phyloP scores from a whole-genome alignment of 2,329 filamentous ascomycete species.

The Aureobasidium pullulans region DNA sequence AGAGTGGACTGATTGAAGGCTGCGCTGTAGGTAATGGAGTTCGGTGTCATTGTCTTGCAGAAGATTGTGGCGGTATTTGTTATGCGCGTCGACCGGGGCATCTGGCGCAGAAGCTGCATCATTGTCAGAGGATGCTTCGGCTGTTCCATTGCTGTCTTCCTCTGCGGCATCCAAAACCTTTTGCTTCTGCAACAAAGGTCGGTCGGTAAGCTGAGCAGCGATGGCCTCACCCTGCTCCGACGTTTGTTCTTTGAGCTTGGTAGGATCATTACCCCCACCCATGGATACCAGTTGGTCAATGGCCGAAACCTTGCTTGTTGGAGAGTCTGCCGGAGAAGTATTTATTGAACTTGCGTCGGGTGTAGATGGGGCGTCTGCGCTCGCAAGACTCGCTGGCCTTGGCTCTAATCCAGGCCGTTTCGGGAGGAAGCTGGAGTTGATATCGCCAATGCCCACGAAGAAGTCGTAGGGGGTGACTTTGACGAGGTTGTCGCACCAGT shows the following conservation, averaged over 20 bases:
- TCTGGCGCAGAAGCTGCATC: constrained; percentile 33
- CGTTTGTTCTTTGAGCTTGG: constrained; percentile 64
- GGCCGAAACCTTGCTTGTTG: constrained; percentile 44
- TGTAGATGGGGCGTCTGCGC: not conserved
- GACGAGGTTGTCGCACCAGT: constrained; percentile 85
- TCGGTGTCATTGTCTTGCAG: constrained; percentile 85
- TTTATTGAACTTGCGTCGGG: not conserved
- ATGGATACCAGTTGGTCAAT: constrained; percentile 72
- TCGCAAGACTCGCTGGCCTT: constrained; percentile 20
- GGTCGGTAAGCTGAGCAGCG: constrained; percentile 80
- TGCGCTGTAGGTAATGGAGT: constrained; percentile 66
- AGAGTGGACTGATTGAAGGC: constrained; percentile 67
- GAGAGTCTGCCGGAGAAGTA: not conserved
- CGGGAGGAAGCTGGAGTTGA: constrained; percentile 94
- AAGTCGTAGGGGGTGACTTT: constrained; percentile 96
- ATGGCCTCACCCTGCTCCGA: constrained; percentile 82
- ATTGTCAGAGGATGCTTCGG: constrained; percentile 32
- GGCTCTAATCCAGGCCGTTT: constrained; percentile 52
- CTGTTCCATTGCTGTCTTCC: constrained; percentile 43
- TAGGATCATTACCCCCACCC: constrained; percentile 62
- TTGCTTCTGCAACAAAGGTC: constrained; percentile 86
- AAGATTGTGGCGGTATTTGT: constrained; percentile 60
- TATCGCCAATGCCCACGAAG: constrained; percentile 95
- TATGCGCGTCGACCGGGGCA: constrained; percentile 24
- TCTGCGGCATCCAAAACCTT: constrained; percentile 78